Evolutionary conservation across 208 protist genomes (phyloP).

Genomic region (Blastocrithidia nonstop): DNA sequence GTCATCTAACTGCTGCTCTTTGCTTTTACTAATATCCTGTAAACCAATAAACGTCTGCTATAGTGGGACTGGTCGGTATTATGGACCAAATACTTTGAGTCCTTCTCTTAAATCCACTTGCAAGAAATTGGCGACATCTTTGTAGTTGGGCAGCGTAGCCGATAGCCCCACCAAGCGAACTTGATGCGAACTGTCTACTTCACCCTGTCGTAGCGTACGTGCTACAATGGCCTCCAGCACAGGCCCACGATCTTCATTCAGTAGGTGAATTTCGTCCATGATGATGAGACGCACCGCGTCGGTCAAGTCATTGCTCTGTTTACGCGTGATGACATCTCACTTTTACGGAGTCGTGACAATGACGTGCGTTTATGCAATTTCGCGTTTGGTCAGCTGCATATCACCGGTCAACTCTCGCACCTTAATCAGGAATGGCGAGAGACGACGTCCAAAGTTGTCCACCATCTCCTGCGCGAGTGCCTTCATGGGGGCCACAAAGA

Average conservation of each 20-base stretch:
- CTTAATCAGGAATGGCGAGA: conserved; percentile 83
- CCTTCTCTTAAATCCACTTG: conserved; percentile 84
- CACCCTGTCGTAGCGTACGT: conserved; percentile 89
- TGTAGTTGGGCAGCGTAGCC: conserved; percentile 99
- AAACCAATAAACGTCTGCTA: conserved; percentile 94
- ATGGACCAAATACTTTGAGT: conserved; percentile 92
- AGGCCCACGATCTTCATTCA: conserved; percentile 97
- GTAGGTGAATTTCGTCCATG: conserved; percentile 98
- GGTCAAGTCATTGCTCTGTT: conserved; percentile 91
- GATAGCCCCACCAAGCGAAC: conserved; percentile 95
- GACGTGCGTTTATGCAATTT: conserved; percentile 95
- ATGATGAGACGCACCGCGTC: conserved; percentile 91
- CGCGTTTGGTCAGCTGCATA: conserved; percentile 97
- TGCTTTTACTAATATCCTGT: conserved; percentile 19
- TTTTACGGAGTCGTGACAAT: conserved; percentile 99
- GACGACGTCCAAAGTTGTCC: conserved; percentile 86
- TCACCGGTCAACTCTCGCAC: conserved; percentile 98
- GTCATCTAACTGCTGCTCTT: conserved; percentile 45
- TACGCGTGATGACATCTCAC: conserved; percentile 99
- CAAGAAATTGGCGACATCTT: conserved; percentile 97
- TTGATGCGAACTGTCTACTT: conserved; percentile 78
- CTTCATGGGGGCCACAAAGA: conserved; percentile 99
- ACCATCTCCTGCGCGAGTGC: conserved; percentile 97
- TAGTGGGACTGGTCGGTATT: conserved; percentile 96
- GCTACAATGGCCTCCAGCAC: conserved; percentile 98